Evolutionary conservation across 2,329 filamentous ascomycete genomes (phyloP), one percentile per base, ranked within the genome.

Genomic region (Coniochaeta prunicola): DNA sequence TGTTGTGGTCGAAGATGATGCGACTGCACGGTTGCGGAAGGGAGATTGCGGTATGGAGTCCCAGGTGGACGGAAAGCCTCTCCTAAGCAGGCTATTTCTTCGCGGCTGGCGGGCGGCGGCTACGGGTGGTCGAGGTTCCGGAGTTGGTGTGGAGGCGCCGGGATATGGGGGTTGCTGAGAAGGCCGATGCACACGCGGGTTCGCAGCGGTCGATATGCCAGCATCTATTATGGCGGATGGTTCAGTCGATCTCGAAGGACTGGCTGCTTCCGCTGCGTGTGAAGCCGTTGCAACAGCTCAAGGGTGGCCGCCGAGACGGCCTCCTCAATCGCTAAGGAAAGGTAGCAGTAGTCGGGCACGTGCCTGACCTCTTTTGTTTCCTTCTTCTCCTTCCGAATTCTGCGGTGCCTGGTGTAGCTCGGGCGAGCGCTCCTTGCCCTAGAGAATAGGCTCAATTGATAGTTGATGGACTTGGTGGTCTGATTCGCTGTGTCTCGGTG

Each of bases 251-350:
- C 58, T 59, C 58, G 59, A 55, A 53, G 63, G 59, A 58, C 61
- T 53, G 57, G 59, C 62, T 65, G 65, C 56, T 60, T 65, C 53
- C 60, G 67, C 63, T 65, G 73, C 70, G 74, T 75, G 71, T 64
- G 78, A 73, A 79, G 77, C 77, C 78, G 78, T 80, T 71, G 76
- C 74, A 73, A 73, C 68, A 68, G 73, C 64, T 67, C 65, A 65
- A 69, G 71, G 74, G 74, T 76, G 71, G 72, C 76, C 75, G 77
- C 71, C 69, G 71, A 67, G 67, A 78, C 73, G 76, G 77, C 76
- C 73, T 74, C 76, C 74, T 65, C 63, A 61, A 60, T 59, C 28
- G 24, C 5, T 50, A 30, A n/a, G n/a, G n/a, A 50, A 50, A 17
- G 7, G 24, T n/a, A n/a, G n/a, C 48, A 31, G 24, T 26, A 58